Conservation (phyloP, 345 rosid genomes). For the Melaleuca quinquenervia region DNA sequence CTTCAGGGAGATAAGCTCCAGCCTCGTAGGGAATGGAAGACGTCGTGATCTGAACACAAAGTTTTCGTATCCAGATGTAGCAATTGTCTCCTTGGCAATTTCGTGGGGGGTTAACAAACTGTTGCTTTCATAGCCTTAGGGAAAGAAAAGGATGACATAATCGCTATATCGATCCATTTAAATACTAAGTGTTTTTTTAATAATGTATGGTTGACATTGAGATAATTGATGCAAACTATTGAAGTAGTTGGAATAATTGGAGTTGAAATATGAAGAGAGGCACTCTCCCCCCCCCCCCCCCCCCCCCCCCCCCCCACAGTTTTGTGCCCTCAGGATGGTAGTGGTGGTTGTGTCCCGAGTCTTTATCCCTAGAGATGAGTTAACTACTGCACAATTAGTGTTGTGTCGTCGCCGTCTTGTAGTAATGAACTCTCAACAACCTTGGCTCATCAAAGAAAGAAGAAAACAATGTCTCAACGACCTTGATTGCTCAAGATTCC, state of each 20-base stretch:
- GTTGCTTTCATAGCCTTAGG: background rate
- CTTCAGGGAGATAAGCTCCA: background rate
- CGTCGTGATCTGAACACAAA: too few species aligned
- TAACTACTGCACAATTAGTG: background rate
- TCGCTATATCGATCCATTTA: background rate
- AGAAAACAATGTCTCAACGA: background rate
- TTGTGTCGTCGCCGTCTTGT: background rate
- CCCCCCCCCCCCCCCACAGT: too few species aligned
- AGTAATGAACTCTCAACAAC: background rate
- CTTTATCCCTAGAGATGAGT: background rate
- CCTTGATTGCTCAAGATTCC: background rate
- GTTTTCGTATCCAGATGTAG: fast-evolving
- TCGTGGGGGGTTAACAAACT: background rate
- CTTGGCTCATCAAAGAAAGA: background rate
- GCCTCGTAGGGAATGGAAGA: background rate
- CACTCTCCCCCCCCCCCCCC: too few species aligned
- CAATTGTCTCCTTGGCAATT: background rate
- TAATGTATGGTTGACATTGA: background rate
- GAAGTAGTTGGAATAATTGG: background rate
- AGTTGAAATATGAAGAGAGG: background rate
- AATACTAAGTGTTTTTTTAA: background rate
- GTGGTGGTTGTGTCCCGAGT: background rate
- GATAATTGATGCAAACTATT: background rate
- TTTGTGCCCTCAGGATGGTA: background rate
- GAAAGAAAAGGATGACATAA: background rate